Base-by-base conservation (phyloP, 2,329 filamentous ascomycete species). In the Blastomyces gilchristii region DNA sequence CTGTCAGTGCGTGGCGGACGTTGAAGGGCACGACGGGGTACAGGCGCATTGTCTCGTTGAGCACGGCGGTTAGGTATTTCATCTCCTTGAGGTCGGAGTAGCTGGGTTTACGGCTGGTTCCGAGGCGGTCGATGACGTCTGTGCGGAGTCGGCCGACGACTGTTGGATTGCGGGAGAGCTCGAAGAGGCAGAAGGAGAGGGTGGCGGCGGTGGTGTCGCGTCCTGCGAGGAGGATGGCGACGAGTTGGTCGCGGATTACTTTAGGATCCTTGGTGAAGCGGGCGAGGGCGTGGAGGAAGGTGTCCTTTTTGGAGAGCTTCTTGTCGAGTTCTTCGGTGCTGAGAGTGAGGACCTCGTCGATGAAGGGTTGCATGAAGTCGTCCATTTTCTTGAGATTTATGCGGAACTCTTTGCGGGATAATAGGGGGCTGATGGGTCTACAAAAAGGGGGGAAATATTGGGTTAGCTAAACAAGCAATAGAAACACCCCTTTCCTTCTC, bases 1-100 rank as follows among this genome's bases (percentile, higher is more conserved):
- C 87, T 64, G 80, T 81, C 14, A 90, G 80, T 14, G 89, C 84
- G 41, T 87, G 78, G 65, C 91, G 87, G 60, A 90, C 82, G 75
- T 94, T 94, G 79, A 88, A 89, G 1, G 90, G 90, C 0, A 94
- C 88, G 16, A 85, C 81, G 0, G 90, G 90, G 74, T 93, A 91
- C 12, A 93, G 76, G 16, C 90, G 86, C 64, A 92, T 82, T 0
- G 85, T 89, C 77, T 95, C 90, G 76, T 90, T 88, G 69, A 95
- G 81, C 59, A 88, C 77, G 69, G 87, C 77, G 57, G 76, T 80
- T 18, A 94, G 83, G 73, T 93, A 96, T 69, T 88, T 87, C 91
- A 96, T 96, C 67, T 82, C 82, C 79, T 96, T 96, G 64, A 96
- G 81, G 71, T 96, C 84, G 14, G 85, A 82, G 73, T 95, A 96